Conservation (phyloP, 2,329 filamentous ascomycete species). For the Sporothrix pallida region DNA sequence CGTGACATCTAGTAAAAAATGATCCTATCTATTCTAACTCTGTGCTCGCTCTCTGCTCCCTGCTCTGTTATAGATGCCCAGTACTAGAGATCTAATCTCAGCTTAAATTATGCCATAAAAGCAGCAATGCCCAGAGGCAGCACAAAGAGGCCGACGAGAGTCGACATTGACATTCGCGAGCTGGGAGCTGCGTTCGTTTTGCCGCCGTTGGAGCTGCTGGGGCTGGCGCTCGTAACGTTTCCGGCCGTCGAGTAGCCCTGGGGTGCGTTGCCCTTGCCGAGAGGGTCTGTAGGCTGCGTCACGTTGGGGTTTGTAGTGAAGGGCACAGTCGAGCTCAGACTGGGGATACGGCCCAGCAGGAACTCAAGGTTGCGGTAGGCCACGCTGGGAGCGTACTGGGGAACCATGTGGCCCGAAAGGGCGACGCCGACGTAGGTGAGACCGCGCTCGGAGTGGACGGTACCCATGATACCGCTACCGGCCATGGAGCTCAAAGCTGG, state of each 20-base stretch:
- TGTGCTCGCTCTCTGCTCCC: neutral
- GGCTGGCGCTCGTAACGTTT: neutral
- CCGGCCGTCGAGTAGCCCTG: conserved; percentile 38
- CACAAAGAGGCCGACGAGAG: neutral
- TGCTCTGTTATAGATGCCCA: neutral
- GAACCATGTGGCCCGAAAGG: conserved; percentile 70
- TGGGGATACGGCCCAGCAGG: conserved; percentile 71
- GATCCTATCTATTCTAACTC: neutral
- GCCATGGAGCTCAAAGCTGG: conserved; percentile 42
- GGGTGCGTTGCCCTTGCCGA: conserved; percentile 44
- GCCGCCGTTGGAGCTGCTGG: neutral
- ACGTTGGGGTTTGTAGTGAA: conserved; percentile 45
- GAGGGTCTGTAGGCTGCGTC: conserved; percentile 39
- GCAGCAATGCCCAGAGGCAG: neutral
- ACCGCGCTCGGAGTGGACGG: conserved; percentile 73
- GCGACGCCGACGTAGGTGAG: conserved; percentile 72
- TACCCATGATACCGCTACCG: conserved; percentile 68
- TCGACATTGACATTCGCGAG: neutral
- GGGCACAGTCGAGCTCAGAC: conserved; percentile 51
- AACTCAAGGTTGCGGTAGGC: conserved; percentile 77
- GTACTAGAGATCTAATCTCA: neutral
- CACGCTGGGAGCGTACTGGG: conserved; percentile 71
- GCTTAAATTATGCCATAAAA: neutral
- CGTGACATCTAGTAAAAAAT: neutral
- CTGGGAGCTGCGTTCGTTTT: conserved; percentile 3